Conservation (phyloP, 306 rosid genomes). For the Dicorynia guianensis region DNA sequence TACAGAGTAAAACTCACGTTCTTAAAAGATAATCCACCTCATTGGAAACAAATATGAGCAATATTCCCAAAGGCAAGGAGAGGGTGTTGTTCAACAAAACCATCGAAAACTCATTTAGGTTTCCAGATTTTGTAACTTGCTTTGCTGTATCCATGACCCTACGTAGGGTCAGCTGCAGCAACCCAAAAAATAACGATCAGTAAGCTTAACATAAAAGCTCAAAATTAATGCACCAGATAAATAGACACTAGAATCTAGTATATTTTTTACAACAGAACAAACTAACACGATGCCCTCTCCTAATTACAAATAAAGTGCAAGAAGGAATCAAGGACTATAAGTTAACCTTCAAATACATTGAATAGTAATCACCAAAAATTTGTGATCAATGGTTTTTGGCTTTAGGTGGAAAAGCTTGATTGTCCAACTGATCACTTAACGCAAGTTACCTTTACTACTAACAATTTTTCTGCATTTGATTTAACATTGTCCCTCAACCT, state of each 20-base stretch:
- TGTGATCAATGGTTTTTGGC: conserved; percentile 18
- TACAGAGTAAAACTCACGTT: conserved; percentile 69
- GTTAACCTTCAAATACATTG: conserved; percentile 16
- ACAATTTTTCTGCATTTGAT: neutral
- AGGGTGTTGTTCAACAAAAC: conserved; percentile 94
- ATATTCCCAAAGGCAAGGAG: conserved; percentile 87
- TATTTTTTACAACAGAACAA: conserved; percentile 14
- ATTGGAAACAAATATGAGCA: conserved; percentile 74
- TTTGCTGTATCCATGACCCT: conserved; percentile 97
- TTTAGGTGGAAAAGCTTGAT: neutral
- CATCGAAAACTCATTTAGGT: conserved; percentile 94
- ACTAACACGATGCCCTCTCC: conserved; percentile 6
- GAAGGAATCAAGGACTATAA: conserved; percentile 1
- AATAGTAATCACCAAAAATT: conserved; percentile 11
- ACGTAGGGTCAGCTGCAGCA: conserved; percentile 83
- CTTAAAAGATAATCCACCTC: conserved; percentile 88
- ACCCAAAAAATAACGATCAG: conserved; percentile 44
- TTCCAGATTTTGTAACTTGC: conserved; percentile 85
- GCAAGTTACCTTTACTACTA: too few species aligned
- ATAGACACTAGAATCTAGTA: conserved; percentile 1
- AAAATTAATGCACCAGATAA: conserved; percentile 23
- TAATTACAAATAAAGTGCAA: conserved; percentile 6
- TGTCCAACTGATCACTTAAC: neutral
- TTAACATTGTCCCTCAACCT: neutral
- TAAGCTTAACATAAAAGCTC: conserved; percentile 27